These are phyloP conservation scores for Candida frijolesensis DNA, from an alignment of 1,139 yeast genomes.

Conservation along the genomic window DNA sequence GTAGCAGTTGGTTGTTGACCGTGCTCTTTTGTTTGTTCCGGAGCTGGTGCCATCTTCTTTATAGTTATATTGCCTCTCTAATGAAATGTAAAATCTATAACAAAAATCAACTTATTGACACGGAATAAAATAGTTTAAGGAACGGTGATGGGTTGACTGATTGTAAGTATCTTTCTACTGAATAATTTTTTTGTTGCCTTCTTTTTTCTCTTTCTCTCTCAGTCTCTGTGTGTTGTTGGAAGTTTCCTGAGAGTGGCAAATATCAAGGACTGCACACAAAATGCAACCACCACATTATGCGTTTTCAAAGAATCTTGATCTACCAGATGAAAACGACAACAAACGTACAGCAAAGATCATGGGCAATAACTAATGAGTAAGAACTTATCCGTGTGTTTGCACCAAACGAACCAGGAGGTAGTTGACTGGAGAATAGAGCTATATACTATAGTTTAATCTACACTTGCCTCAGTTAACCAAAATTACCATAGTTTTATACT, in stretches of 20 bases:
- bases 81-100: not conserved
- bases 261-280: slow-evolving; percentile 4
- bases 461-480: no score
- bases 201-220: slow-evolving; percentile 9
- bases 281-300: not conserved
- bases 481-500: no score
- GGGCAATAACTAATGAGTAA: no score
- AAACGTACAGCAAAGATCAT: no score
- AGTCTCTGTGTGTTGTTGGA: slow-evolving; percentile 3
- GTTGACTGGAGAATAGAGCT: no score
- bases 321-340: not conserved
- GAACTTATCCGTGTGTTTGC: no score
- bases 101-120: not conserved
- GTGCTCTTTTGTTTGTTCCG: slow-evolving; percentile 19
- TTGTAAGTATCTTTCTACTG: not conserved
- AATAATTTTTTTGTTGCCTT: slow-evolving; percentile 3
- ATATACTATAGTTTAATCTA: no score
- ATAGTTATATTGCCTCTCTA: not conserved
- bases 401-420: no score
- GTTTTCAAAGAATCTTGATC: not conserved
- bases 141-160: not conserved
- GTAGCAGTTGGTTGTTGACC: slow-evolving; percentile 9
- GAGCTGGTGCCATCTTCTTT: slow-evolving; percentile 24
- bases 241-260: slow-evolving; percentile 8
- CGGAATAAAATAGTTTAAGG: not conserved